Evolutionary conservation across 192 early-diverging fungal genomes (phyloP), one percentile per base, ranked within the genome.

Genomic region (Coemansia sp.): DNA sequence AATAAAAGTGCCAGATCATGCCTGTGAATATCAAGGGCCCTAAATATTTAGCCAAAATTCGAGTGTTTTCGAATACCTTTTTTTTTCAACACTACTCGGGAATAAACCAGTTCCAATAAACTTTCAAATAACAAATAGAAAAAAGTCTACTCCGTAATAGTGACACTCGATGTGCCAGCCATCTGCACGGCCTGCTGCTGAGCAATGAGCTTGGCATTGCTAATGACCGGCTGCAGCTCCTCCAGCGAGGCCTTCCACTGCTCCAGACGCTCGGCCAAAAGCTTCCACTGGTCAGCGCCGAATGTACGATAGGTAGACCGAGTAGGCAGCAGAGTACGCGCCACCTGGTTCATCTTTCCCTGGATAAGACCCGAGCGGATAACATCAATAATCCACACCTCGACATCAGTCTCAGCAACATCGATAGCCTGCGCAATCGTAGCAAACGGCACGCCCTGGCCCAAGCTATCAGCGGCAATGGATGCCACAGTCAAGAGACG

Each of bases 371-470:
- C 93, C 29, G 92, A 89, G 40, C 94, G 91, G 56, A 99, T 95
- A 11, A 89, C 93, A 71, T 95, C 92, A 74, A 98, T 97, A 20
- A 95, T 88, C 94, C 95, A 98, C 84, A 95, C 75, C 85, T 98
- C 96, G 11, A 98, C 94, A 32, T 96, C 93, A 16, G 83, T 86
- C 60, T 87, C 87, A 13, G 84, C 76, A 58, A 98, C 87, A 56
- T 87, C 87, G 34, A 98, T 84, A 3, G 88, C 89, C 56, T 84
- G 75, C 43, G 92, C 87, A 55, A 98, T 88, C n/a, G 84, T 74
- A 55, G 69, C 61, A 74, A 95, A 96, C 40, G 88, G 76, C 70
- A 98, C 81, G 55, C 86, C 86, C 38, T 88, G 73, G 30, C 83
- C 78, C 41, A 95, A 78, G 60, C 89, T 84, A 40, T 84, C 84